Conservation (phyloP, 371 early-diverging fungal species). For the Mortierella sp. region DNA sequence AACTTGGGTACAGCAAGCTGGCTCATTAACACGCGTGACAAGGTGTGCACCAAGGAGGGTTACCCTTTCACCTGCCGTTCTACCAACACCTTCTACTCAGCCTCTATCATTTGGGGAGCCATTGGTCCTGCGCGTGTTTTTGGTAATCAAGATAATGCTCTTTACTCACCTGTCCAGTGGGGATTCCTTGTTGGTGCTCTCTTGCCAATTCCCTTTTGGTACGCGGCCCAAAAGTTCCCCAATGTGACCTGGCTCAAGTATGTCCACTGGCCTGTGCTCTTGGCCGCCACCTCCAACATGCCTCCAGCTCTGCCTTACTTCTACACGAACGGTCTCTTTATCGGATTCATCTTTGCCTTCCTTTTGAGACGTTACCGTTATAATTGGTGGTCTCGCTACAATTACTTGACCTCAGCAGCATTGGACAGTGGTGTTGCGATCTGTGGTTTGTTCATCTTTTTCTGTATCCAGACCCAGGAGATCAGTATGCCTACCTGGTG, state of each 20-base stretch:
- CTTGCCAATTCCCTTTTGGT: constrained; percentile 70
- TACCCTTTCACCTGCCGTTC: no score
- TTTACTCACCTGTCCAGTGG: constrained; percentile 64
- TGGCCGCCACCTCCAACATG: no score
- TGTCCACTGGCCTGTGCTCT: no score
- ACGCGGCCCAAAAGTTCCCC: constrained; percentile 59
- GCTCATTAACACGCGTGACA: constrained; percentile 66
- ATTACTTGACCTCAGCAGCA: constrained; percentile 77
- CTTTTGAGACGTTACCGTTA: constrained; percentile 63
- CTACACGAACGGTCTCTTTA: constrained; percentile 66
- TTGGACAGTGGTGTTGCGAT: constrained; percentile 73
- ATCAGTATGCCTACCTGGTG: constrained; percentile 33
- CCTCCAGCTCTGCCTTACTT: no score
- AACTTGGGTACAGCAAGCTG: constrained; percentile 70
- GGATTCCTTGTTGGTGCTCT: constrained; percentile 74
- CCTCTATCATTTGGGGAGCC: no score
- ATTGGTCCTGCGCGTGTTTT: constrained; percentile 75
- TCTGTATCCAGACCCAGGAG: constrained; percentile 51
- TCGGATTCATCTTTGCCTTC: constrained; percentile 74
- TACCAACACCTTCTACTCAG: no score
- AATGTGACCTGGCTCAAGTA: constrained; percentile 63
- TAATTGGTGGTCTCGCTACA: constrained; percentile 77
- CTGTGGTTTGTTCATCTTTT: constrained; percentile 61
- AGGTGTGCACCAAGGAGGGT: no score
- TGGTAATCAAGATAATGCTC: constrained; percentile 58